Evolutionary conservation across 2,329 filamentous ascomycete genomes (phyloP).

Genomic region (Sporothrix euskadiensis): DNA sequence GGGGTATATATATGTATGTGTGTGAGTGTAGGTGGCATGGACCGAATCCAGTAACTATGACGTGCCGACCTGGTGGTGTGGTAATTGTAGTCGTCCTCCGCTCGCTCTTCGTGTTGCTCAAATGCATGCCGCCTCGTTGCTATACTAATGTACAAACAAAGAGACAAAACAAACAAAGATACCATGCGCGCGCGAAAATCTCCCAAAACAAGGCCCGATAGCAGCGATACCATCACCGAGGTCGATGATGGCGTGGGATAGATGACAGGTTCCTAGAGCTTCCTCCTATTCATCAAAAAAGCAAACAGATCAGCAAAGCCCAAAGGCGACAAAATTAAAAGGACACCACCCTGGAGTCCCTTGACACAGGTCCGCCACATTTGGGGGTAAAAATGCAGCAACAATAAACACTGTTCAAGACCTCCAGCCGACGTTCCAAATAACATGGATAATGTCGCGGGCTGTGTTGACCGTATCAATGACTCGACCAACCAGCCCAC

Average conservation of each 20-base stretch:
- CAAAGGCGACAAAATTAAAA: constrained; percentile 13
- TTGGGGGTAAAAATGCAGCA: not conserved
- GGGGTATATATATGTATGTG: not conserved
- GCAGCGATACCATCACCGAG: constrained; percentile 22
- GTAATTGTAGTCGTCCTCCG: constrained; percentile 17
- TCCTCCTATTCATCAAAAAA: constrained; percentile 31
- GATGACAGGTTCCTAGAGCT: constrained; percentile 32
- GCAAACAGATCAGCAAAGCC: constrained; percentile 30
- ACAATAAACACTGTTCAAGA: constrained; percentile 40
- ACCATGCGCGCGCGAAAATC: constrained; percentile 1
- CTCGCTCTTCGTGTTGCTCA: constrained; percentile 1
- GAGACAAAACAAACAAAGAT: constrained; percentile 21
- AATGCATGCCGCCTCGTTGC: constrained; percentile 19
- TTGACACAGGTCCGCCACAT: not conserved
- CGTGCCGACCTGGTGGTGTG: not conserved
- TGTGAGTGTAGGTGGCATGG: not conserved
- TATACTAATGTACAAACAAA: constrained; percentile 23
- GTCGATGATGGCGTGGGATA: constrained; percentile 27
- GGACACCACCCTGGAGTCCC: not conserved
- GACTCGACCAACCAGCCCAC: constrained; percentile 73
- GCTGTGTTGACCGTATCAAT: constrained; percentile 78
- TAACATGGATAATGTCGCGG: constrained; percentile 68
- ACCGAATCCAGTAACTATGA: not conserved
- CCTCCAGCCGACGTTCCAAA: constrained; percentile 70
- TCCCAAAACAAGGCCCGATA: constrained; percentile 9